Evolutionary conservation across 768 basidiomycete genomes (phyloP).

Genomic region (Leccinellum rugosiceps): DNA sequence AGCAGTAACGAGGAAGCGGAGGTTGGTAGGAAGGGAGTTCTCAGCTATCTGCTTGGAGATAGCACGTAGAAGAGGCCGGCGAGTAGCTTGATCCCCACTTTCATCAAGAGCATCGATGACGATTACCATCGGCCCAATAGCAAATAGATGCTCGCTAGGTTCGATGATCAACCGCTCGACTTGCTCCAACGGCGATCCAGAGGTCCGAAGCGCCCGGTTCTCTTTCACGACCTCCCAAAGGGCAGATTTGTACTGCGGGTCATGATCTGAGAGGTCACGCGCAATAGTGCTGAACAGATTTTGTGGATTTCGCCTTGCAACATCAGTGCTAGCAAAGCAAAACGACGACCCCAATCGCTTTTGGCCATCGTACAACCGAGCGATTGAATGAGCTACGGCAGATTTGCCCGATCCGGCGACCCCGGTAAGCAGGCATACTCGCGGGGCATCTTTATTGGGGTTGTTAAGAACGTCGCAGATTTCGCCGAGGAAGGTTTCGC

Average conservation of each 20-base stretch:
- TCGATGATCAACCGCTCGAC: neutral
- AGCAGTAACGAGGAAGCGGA: neutral
- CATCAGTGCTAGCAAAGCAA: too few relatives aligned
- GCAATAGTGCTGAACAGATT: too few relatives aligned
- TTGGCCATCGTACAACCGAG: too few relatives aligned
- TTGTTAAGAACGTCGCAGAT: too few relatives aligned
- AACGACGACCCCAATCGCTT: too few relatives aligned
- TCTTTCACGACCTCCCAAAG: neutral
- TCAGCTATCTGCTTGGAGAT: neutral
- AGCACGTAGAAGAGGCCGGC: neutral
- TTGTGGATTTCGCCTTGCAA: too few relatives aligned
- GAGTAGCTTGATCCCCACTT: neutral
- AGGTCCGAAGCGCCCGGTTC: neutral
- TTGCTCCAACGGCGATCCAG: neutral
- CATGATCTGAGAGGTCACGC: neutral
- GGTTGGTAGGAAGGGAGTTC: neutral
- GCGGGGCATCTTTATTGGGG: too few relatives aligned
- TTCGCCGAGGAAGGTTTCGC: too few relatives aligned
- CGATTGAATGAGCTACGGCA: too few relatives aligned
- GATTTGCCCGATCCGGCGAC: too few relatives aligned
- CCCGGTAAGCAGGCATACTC: too few relatives aligned
- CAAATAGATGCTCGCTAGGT: neutral
- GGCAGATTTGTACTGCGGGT: neutral
- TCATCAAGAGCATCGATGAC: neutral
- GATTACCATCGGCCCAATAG: neutral